Percentiles rank a stretch among this genome's conserved stretches.
phyloP scores from a whole-genome alignment of 768 basidiomycete genomes.

The Boletus rubropictus region DNA sequence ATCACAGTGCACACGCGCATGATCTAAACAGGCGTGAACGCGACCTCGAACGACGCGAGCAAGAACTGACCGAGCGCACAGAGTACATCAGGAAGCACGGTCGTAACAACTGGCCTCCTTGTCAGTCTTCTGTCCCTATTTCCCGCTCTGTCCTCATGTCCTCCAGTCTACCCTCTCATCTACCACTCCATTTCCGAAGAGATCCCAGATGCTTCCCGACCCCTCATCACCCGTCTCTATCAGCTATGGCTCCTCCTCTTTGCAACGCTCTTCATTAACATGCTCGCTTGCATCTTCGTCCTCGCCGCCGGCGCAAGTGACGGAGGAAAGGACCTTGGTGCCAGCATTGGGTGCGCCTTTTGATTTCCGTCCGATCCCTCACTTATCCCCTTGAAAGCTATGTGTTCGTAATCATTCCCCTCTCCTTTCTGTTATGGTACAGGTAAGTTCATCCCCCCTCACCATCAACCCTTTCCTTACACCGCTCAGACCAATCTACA shows the following conservation, averaged over 20 bases:
- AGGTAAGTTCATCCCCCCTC: conserved; percentile 46
- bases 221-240: conserved; percentile 80
- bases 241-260: conserved; percentile 91
- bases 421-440: conserved; percentile 94
- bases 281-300: conserved; percentile 85
- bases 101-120: conserved; percentile 91
- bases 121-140: conserved; percentile 40
- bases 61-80: conserved; percentile 62
- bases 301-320: conserved; percentile 71
- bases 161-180: conserved; percentile 83
- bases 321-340: conserved; percentile 75
- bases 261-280: conserved; percentile 78
- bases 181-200: conserved; percentile 90
- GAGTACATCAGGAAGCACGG: conserved; percentile 70
- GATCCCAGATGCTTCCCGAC: conserved; percentile 75
- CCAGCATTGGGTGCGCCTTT: conserved; percentile 65
- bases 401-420: conserved; percentile 64
- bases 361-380: conserved; percentile 20
- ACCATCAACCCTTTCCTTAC: conserved; percentile 9
- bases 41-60: conserved; percentile 75
- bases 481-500: conserved; percentile 78
- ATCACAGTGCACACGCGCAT: conserved; percentile 44
- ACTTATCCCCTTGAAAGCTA: conserved; percentile 46
- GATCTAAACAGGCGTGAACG: conserved; percentile 74
- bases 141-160: conserved; percentile 17